Percentiles rank a stretch among this genome's conserved stretches.
Conservation (phyloP, 208 protist genomes). For the Herpetomonas samuelpessoai region DNA sequence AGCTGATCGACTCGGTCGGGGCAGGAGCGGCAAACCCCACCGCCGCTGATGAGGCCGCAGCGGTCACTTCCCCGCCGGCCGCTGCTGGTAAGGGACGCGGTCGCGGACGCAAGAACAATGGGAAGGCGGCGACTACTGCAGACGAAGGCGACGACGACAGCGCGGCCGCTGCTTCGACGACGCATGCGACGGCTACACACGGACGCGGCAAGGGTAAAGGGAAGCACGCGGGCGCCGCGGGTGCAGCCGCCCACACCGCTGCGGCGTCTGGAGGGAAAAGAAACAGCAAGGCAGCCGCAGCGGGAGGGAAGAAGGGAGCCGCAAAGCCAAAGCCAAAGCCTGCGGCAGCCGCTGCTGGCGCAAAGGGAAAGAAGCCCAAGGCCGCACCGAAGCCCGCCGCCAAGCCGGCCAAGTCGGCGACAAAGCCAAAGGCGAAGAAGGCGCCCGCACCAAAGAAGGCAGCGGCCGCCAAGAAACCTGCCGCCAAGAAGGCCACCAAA, state of each 20-base stretch:
- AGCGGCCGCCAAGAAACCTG: constrained; percentile 5
- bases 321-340: constrained; percentile 9
- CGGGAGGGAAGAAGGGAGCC: constrained; percentile 28
- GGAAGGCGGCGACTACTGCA: not conserved
- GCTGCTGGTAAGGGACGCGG: too few species aligned
- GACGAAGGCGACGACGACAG: not conserved
- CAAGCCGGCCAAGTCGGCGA: constrained; percentile 32
- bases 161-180: not conserved
- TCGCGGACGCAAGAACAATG: not conserved
- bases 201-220: constrained; percentile 13
- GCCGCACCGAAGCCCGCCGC: constrained; percentile 12
- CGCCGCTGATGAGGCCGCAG: constrained; percentile 6
- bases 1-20: constrained; percentile 11
- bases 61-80: too few species aligned
- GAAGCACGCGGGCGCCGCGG: constrained; percentile 10
- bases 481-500: not conserved
- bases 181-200: not conserved
- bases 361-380: constrained; percentile 18
- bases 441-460: constrained; percentile 20
- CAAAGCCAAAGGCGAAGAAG: constrained; percentile 28
- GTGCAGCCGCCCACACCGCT: constrained; percentile 6
- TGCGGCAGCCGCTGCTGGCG: constrained; percentile 6
- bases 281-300: constrained; percentile 3
- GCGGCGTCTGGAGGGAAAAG: constrained; percentile 7
- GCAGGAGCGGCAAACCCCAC: constrained; percentile 4